Evolutionary conservation across 2,329 filamentous ascomycete genomes (phyloP).

Genomic region (Mycosphaerelloides madeirae): DNA sequence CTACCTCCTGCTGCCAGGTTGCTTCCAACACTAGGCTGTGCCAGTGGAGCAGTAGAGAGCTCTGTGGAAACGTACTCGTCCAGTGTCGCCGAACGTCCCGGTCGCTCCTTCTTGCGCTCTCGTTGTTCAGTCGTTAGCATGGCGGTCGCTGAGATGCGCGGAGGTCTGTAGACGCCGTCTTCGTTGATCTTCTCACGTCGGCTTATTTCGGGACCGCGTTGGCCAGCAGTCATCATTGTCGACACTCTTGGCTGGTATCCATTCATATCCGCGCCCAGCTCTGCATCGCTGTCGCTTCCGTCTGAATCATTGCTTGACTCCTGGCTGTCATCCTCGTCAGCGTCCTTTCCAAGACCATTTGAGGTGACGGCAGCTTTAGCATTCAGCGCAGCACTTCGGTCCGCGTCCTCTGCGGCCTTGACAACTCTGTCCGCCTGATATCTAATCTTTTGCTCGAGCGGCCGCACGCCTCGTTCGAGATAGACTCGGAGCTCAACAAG

Average conservation of each 20-base stretch:
- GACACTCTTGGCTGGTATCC: conserved; percentile 59
- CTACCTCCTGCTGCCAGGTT: conserved; percentile 74
- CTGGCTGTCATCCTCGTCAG: conserved; percentile 25
- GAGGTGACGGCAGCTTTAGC: conserved; percentile 28
- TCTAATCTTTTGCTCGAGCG: conserved; percentile 81
- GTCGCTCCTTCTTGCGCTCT: conserved; percentile 57
- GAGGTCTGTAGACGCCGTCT: conserved; percentile 80
- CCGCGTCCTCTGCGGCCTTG: conserved; percentile 73
- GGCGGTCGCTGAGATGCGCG: conserved; percentile 77
- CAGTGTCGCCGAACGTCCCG: conserved; percentile 73
- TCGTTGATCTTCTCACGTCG: conserved; percentile 31
- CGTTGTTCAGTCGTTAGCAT: conserved; percentile 57
- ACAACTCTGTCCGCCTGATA: conserved; percentile 97
- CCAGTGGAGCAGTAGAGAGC: conserved; percentile 72
- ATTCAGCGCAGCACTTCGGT: conserved; percentile 42
- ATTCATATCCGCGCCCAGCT: conserved; percentile 51
- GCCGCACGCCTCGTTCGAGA: conserved; percentile 85
- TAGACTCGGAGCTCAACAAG: conserved; percentile 89
- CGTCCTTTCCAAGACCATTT: conserved; percentile 13
- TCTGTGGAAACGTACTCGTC: conserved; percentile 89
- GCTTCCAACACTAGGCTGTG: conserved; percentile 85
- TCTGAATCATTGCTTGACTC: conserved; percentile 32
- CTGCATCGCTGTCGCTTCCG: conserved; percentile 38
- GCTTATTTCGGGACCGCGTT: conserved; percentile 23
- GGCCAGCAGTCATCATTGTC: conserved; percentile 38